Base-by-base conservation (phyloP, 1,139 yeast genomes). In the Blastobotrys raffinosifermentans region DNA sequence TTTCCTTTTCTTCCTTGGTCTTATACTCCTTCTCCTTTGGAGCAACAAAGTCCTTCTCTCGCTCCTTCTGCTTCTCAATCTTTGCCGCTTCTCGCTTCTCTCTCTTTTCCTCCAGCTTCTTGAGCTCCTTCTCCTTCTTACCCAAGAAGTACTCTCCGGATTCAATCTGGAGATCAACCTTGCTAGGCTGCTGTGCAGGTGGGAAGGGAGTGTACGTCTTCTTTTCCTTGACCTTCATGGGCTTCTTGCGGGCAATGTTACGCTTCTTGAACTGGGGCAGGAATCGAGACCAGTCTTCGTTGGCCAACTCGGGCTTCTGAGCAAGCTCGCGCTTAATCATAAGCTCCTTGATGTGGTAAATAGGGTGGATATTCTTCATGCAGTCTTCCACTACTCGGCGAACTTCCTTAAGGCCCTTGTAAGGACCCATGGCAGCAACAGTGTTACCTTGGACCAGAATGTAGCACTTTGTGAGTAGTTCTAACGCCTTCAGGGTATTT, bases 141-240 rank as follows among this genome's bases (percentile, higher is more conserved):
- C 86, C 85, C 66, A 91, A 72, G 76, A 91, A 91, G 68, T 86
- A 91, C 63, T 93, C 98, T 75, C 99, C 99, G 69, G 94, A 80
- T 66, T 91, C 98, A 64, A 93, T 87, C 67, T 89, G 94, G 60
- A 89, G 69, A 75, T 93, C 99, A 63, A 93, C 72, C 83, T 91
- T 89, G 71, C 98, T 81, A 57, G 97, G 98, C 51, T 77, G 75
- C 66, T 86, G 99, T 41, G 86, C 85, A 50, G 98, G 98, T 65
- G 99, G 99, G 87, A 93, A 93, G 57, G 98, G 98, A 21, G 98
- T 91, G 74, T 91, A 91, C 2, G 77, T 80, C 66, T 80, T 86
- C 83, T 83, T 83, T 61, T 81, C 84, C 5, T n/a, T 11, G 13
- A 29, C 51, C 67, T 73, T 55, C 27, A 21, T 10, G 47, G 91